Percentiles rank a stretch among this genome's conserved stretches.
Conservation (phyloP, 176 grass and related monocot species). For the Sorghum bicolor region DNA sequence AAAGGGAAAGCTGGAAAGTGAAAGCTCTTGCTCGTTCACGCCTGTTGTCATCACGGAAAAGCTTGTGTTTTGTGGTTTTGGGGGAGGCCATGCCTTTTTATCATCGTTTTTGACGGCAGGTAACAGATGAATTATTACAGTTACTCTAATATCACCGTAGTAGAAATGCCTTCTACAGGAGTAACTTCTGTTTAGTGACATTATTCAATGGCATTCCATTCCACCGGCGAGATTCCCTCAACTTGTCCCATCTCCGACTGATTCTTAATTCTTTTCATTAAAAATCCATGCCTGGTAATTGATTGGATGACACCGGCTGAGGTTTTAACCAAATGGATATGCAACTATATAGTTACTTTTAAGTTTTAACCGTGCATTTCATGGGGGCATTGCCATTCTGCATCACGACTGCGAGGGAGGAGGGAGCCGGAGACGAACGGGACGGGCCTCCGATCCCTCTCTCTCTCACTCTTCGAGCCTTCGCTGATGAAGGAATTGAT, state of each 20-base stretch:
- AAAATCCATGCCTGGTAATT: background rate
- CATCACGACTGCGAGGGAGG: background rate
- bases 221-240: slow-evolving; percentile 6
- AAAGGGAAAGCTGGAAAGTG: slow-evolving; percentile 22
- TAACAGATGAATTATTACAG: background rate
- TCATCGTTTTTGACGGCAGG: background rate
- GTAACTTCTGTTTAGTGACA: background rate
- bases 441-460: too few species aligned
- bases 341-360: too few species aligned
- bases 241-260: background rate
- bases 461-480: background rate
- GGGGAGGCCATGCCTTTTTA: slow-evolving; percentile 4
- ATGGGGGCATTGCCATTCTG: background rate
- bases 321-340: background rate
- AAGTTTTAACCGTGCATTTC: background rate
- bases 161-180: background rate
- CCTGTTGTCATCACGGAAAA: background rate
- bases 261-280: background rate
- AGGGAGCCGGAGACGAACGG: background rate
- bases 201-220: background rate
- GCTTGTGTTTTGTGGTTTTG: background rate
- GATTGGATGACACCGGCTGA: background rate
- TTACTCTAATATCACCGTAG: background rate
- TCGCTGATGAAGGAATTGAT: background rate
- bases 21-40: background rate